Base-by-base conservation (phyloP, 2,329 filamentous ascomycete genomes). In the Colletotrichum shisoi region DNA sequence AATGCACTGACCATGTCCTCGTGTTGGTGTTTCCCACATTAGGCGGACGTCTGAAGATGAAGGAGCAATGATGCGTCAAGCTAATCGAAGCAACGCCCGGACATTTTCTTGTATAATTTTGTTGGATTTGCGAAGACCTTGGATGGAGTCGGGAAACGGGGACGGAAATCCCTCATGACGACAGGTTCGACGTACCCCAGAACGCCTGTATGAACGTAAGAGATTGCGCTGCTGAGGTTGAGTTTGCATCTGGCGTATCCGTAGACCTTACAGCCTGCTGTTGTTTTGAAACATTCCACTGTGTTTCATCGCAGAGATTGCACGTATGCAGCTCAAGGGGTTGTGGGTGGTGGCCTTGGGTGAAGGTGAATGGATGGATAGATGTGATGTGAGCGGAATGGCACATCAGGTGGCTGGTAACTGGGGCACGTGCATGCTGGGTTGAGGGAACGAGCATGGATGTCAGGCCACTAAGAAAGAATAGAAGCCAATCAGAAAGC, bases 241-340 rank as follows among this genome's bases (percentile, higher is more conserved):
- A 49, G 45, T 27, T 39, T 58, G 37, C 52, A 51, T 60, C 48
- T 39, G 31, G 21, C 24, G 13, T 9, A 34, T 34, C 31, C 8
- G 8, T 39, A 19, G 27, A 51, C 12, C 54, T 68, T 21, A 65
- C 65, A 51, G 48, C 59, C 56, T 68, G 37, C 24, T 19, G 19
- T 65, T 68, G 65, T 60, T 68, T 65, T 56, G 49, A 68, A 68
- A 68, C 65, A 68, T 68, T 68, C 48, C 44, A 59, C 6, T 19
- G 40, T 60, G 65, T 68, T 68, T 68, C 62, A 65, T 65, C 61
- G 12, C 44, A 60, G 56, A 56, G 19, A 51, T 60, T 68, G 45
- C 44, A 39, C 49, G 46, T 48, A 45, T 49, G 40, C 19, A 34
- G 34, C 39, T 51, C 46, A 51, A 58, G 42, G 54, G 53, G 48